Evolutionary conservation across 345 rosid genomes (phyloP), one percentile per base, ranked within the genome.

Genomic region (Chamaenerion angustifolium): DNA sequence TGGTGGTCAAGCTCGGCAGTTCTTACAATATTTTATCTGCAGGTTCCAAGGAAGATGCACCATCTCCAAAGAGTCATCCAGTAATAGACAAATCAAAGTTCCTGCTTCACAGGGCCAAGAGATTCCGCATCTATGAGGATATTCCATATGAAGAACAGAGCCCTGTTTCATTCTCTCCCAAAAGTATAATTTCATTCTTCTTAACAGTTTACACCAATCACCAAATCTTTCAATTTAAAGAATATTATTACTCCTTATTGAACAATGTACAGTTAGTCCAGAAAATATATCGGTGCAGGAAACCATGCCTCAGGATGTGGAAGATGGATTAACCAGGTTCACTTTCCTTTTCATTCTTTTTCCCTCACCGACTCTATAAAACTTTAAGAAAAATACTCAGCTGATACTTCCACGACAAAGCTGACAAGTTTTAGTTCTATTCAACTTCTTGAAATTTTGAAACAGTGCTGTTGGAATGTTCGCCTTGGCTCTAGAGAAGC

Each of bases 251-350:
- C 59, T 12, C 42, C 42, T 40, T 11, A 43, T 3, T 42, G 56
- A 14, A 31, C 11, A 46, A 56, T 40, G 13, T 67, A 27, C 27
- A 56, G 96, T 70, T 54, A 56, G 49, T 49, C 57, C 51, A 58
- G 75, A 64, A 64, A 67, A 63, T 57, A 73, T 70, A n/a, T 71
- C 68, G 80, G 63, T 40, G 41, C 67, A 52, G 63, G 84, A 68
- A 63, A 60, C 62, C 52, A 60, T 68, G 45, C 85, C 73, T 63
- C 69, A 60, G 65, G 68, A 56, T 51, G 75, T 67, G 60, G 82
- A 68, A 64, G 81, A 76, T 65, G 99, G 81, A 49, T 63, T 73
- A 68, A 72, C 77, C 60, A 93, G 95, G 97, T 88, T 56, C 55
- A 40, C 37, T 31, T 31, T 31, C 8, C 37, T 31, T 31, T 5